These are phyloP conservation scores for Calonectria hawksworthii DNA, from an alignment of 2,329 filamentous ascomycete species.

Conservation along the genomic window DNA sequence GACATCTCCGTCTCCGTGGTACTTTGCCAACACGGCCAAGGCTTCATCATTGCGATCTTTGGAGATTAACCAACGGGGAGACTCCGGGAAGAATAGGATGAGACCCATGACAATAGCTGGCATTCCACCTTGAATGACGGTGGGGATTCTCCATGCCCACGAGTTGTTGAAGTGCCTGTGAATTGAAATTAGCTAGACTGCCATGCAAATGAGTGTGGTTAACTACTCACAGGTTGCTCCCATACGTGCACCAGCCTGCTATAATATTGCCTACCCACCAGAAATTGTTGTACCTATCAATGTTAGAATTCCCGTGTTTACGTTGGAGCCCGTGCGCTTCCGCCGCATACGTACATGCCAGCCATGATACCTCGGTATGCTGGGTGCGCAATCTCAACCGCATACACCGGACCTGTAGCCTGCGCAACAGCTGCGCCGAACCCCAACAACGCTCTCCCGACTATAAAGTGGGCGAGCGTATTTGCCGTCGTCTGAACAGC, in stretches of 20 bases:
- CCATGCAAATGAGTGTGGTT: neutral
- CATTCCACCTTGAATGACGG: constrained; percentile 59
- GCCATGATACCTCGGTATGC: constrained; percentile 4
- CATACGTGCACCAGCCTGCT: neutral
- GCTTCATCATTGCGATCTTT: constrained; percentile 54
- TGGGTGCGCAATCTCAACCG: constrained; percentile 59
- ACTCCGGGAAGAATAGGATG: constrained; percentile 56
- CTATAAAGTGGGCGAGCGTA: constrained; percentile 59
- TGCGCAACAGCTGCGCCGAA: constrained; percentile 60
- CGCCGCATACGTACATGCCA: neutral
- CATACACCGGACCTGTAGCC: constrained; percentile 60
- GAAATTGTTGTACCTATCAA: constrained; percentile 7
- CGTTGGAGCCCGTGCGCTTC: neutral
- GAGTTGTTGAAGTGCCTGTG: constrained; percentile 31
- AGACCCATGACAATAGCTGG: constrained; percentile 53
- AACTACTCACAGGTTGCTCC: neutral
- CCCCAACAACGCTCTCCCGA: constrained; percentile 71
- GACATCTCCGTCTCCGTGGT: constrained; percentile 59
- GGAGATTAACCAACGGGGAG: constrained; percentile 57
- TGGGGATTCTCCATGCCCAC: constrained; percentile 58
- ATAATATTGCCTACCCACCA: constrained; percentile 14
- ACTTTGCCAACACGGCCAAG: constrained; percentile 54
- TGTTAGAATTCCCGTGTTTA: neutral
- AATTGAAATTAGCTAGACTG: neutral
- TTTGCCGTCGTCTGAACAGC: constrained; percentile 59